A percentile compares a stretch with the other conserved stretches of the same genome.
Conservation (phyloP, 768 basidiomycete species). For the Saitozyma podzolica region DNA sequence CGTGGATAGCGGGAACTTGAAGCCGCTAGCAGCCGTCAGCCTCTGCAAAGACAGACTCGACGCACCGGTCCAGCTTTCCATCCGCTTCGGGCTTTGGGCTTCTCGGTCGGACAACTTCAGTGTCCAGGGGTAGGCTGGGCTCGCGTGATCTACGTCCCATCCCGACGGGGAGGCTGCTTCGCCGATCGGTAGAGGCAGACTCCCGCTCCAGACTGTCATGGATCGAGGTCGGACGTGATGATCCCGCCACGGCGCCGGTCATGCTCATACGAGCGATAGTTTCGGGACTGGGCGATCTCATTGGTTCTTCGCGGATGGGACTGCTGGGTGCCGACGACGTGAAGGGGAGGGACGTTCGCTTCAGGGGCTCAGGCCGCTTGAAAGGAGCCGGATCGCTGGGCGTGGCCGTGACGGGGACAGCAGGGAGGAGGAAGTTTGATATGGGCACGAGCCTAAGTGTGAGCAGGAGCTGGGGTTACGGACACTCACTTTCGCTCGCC, state of each 20-base stretch:
- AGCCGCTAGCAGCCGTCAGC: conserved; percentile 23
- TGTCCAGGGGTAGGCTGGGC: conserved; percentile 19
- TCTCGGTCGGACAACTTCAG: conserved; percentile 31
- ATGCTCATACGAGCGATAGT: conserved; percentile 52
- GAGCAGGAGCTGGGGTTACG: not conserved
- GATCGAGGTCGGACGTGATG: not conserved
- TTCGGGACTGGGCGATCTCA: conserved; percentile 43
- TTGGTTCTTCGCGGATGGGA: conserved; percentile 27
- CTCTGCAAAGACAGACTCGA: not conserved
- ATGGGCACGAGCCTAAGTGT: conserved; percentile 46
- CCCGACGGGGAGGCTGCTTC: not conserved
- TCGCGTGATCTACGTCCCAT: conserved; percentile 15
- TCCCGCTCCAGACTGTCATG: not conserved
- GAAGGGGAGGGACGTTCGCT: conserved; percentile 44
- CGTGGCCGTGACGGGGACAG: conserved; percentile 13
- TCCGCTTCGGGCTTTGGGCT: conserved; percentile 51
- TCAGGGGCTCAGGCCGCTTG: conserved; percentile 45
- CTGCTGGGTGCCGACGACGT: conserved; percentile 33
- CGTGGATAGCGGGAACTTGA: conserved; percentile 45
- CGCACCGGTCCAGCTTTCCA: conserved; percentile 48
- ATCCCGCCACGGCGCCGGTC: conserved; percentile 14
- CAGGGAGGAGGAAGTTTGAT: conserved; percentile 39
- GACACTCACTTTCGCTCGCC: conserved; percentile 72
- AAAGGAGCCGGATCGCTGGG: conserved; percentile 36
- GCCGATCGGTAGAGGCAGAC: conserved; percentile 1